These are phyloP conservation scores for Trichosanthes truncata DNA, from an alignment of 306 rosid genomes.

Conservation along the genomic window DNA sequence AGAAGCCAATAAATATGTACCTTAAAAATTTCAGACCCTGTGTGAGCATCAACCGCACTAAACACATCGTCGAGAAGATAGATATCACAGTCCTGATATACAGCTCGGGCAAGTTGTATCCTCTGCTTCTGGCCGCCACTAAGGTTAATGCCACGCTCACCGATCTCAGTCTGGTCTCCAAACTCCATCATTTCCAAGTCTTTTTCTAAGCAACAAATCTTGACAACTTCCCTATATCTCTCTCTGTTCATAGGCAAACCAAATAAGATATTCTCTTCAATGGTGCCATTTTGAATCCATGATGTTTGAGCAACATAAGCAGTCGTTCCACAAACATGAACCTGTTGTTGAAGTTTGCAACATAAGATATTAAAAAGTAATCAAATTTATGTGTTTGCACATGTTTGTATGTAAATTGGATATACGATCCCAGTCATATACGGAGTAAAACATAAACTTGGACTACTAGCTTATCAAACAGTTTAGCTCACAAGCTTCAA, in stretches of 20 bases:
- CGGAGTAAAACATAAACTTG: background rate
- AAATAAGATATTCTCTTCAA: constrained; percentile 71
- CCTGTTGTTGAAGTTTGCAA: background rate
- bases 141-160: constrained; percentile 85
- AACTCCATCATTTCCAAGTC: constrained; percentile 59
- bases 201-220: constrained; percentile 60
- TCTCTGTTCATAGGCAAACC: constrained; percentile 50
- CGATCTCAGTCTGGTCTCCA: constrained; percentile 61
- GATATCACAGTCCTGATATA: constrained; percentile 71
- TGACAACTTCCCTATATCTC: constrained; percentile 48
- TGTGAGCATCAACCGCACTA: constrained; percentile 95
- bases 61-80: constrained; percentile 86
- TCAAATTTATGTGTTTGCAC: background rate
- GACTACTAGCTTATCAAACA: background rate
- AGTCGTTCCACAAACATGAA: constrained; percentile 41
- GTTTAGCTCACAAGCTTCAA: background rate
- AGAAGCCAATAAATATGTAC: constrained; percentile 17
- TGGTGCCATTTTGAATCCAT: constrained; percentile 85
- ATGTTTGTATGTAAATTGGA: background rate
- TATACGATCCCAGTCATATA: background rate
- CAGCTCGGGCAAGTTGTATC: constrained; percentile 85
- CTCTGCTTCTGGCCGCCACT: constrained; percentile 95
- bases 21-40: constrained; percentile 71
- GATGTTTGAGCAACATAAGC: constrained; percentile 88
- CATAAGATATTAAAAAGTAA: background rate